These are phyloP conservation scores for Phytopythium helicoides DNA, from an alignment of 352 stramenopile species.

Conservation along the genomic window DNA sequence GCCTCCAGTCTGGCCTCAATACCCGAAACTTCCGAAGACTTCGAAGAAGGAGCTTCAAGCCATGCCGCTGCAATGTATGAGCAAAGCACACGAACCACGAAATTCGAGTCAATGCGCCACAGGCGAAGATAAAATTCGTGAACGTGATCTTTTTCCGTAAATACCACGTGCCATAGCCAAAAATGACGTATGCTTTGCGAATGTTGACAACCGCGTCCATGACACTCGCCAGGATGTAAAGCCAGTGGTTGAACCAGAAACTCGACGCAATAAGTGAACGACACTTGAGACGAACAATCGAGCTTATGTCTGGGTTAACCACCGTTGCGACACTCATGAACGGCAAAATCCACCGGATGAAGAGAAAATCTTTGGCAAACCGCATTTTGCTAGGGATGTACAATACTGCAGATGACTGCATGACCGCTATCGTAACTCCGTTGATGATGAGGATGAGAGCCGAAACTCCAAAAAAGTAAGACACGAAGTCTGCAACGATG, in stretches of 20 bases:
- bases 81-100: constrained; percentile 37
- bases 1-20: constrained; percentile 15
- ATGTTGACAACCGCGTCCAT: constrained; percentile 23
- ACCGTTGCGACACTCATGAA: constrained; percentile 9
- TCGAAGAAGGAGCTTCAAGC: not conserved
- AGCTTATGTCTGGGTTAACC: constrained; percentile 1
- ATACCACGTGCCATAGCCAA: constrained; percentile 30
- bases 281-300: constrained; percentile 17
- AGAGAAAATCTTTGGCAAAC: constrained; percentile 4
- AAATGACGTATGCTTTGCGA: constrained; percentile 28
- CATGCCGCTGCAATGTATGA: constrained; percentile 13
- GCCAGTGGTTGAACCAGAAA: constrained; percentile 43
- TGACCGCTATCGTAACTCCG: constrained; percentile 9
- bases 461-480: constrained; percentile 20
- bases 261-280: constrained; percentile 25
- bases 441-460: constrained; percentile 18
- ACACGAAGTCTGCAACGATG: constrained; percentile 15
- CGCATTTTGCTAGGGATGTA: constrained; percentile 16
- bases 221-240: constrained; percentile 37
- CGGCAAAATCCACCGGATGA: constrained; percentile 10
- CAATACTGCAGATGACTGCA: constrained; percentile 1
- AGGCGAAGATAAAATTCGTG: constrained; percentile 36
- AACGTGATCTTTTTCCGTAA: constrained; percentile 20
- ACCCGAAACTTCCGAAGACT: constrained; percentile 2
- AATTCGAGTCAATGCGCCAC: constrained; percentile 23